A percentile compares a stretch with the other conserved stretches of the same genome.
These are phyloP conservation scores for Diaporthe sp. DNA, from an alignment of 2,329 filamentous ascomycete genomes.

Conservation along the genomic window DNA sequence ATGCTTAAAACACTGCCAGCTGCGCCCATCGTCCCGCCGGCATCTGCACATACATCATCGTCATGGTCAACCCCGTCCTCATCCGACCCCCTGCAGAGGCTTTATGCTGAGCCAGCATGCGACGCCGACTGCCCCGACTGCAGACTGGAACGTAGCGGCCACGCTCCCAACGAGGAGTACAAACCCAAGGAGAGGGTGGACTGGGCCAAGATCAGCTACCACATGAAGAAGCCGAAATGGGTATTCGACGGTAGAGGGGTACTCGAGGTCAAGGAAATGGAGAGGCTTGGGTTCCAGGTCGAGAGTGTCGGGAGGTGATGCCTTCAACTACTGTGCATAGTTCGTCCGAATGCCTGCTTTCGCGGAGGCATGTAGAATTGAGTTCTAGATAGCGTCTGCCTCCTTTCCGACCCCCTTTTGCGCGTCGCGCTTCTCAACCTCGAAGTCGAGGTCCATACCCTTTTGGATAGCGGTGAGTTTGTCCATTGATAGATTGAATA, in stretches of 20 bases:
- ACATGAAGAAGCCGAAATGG: slow-evolving; percentile 67
- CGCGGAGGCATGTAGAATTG: neutral
- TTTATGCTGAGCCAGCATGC: slow-evolving; percentile 60
- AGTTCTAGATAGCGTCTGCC: neutral
- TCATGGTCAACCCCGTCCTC: neutral
- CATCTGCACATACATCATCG: neutral
- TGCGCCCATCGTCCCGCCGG: too few relatives aligned
- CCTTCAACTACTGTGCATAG: neutral
- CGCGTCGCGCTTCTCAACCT: neutral
- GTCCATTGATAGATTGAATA: neutral
- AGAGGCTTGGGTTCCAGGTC: slow-evolving; percentile 63
- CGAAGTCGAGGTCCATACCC: neutral
- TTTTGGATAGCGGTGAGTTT: neutral
- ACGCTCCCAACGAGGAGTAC: slow-evolving; percentile 59
- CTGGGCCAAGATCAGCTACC: slow-evolving; percentile 62
- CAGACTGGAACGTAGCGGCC: slow-evolving; percentile 56
- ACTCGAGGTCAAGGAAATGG: slow-evolving; percentile 61
- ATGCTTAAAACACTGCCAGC: slow-evolving; percentile 50
- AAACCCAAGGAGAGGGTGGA: slow-evolving; percentile 62
- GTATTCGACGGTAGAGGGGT: slow-evolving; percentile 70
- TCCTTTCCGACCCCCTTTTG: neutral
- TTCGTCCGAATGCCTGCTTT: neutral
- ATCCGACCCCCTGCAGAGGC: slow-evolving; percentile 60
- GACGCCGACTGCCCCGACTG: slow-evolving; percentile 64
- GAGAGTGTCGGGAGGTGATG: slow-evolving; percentile 62